phyloP scores from a whole-genome alignment of 2,329 filamentous ascomycete species.

The Colletotrichum spaethianum region DNA sequence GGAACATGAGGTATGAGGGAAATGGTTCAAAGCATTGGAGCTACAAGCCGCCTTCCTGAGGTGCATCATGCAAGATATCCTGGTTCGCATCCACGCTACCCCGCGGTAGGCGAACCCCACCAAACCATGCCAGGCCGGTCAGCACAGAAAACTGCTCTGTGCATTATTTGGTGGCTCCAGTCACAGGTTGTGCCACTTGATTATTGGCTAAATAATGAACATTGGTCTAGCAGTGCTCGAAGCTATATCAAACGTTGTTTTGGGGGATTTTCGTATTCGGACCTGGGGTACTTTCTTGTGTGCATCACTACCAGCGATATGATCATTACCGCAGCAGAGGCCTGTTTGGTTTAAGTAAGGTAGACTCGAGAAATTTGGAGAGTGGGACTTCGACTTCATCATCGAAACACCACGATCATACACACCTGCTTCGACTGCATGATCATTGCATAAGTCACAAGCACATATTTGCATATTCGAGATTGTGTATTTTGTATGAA shows the following conservation, averaged over 20 bases:
- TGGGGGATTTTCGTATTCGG: not conserved
- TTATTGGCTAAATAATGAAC: no score
- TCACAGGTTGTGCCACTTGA: not conserved
- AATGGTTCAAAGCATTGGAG: not conserved
- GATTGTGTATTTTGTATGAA: not conserved
- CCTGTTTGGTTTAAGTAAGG: no score
- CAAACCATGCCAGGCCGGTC: not conserved
- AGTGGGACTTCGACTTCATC: no score
- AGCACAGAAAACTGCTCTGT: not conserved
- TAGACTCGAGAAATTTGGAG: not conserved
- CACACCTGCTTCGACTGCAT: no score
- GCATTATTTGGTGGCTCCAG: not conserved
- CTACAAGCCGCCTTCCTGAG: not conserved
- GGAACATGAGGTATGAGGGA: not conserved
- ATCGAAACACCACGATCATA: no score
- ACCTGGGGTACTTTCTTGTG: not conserved
- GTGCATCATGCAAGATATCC: not conserved
- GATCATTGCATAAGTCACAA: not conserved
- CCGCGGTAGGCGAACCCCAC: not conserved
- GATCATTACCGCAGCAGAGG: no score
- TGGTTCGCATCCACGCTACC: not conserved
- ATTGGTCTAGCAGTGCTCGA: not conserved
- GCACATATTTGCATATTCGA: rapidly evolving
- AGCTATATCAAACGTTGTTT: no score
- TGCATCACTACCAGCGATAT: no score